Conservation (phyloP, 768 basidiomycete genomes). For the Suillus subalutaceus region DNA sequence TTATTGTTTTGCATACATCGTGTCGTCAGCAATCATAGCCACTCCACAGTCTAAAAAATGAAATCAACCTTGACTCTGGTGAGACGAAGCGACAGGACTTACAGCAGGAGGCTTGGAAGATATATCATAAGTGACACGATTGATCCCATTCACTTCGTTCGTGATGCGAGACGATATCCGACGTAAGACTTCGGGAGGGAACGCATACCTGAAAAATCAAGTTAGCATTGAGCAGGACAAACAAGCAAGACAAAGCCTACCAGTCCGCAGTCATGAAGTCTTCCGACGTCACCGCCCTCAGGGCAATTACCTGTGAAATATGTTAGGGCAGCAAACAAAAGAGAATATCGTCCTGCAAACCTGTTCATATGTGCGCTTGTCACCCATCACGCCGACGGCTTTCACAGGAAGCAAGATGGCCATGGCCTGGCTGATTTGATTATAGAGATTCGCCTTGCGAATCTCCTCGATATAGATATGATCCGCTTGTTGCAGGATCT, state of each 20-base stretch:
- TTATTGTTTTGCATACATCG: neutral
- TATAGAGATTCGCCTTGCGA: conserved; percentile 87
- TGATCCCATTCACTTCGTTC: conserved; percentile 96
- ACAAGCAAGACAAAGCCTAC: conserved; percentile 44
- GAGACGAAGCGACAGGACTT: conserved; percentile 29
- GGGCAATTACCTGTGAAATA: conserved; percentile 73
- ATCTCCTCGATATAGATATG: conserved; percentile 98
- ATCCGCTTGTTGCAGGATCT: conserved; percentile 89
- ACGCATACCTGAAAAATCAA: conserved; percentile 76
- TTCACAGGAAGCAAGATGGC: conserved; percentile 94
- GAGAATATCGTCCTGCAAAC: conserved; percentile 36
- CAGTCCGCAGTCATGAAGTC: conserved; percentile 99
- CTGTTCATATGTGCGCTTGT: conserved; percentile 95
- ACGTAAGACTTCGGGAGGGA: conserved; percentile 86
- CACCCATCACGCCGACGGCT: conserved; percentile 98
- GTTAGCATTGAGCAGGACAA: conserved; percentile 23
- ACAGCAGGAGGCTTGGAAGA: conserved; percentile 97
- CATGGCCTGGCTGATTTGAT: conserved; percentile 95
- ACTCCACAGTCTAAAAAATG: conserved; percentile 44
- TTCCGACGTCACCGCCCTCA: conserved; percentile 95
- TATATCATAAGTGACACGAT: conserved; percentile 94
- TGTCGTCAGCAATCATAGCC: conserved; percentile 34
- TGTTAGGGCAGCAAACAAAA: conserved; percentile 10
- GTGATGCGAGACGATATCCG: conserved; percentile 96
- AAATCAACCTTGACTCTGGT: neutral